Conservation (phyloP, 2,329 filamentous ascomycete genomes). For the Aspergillus calidoustus region DNA sequence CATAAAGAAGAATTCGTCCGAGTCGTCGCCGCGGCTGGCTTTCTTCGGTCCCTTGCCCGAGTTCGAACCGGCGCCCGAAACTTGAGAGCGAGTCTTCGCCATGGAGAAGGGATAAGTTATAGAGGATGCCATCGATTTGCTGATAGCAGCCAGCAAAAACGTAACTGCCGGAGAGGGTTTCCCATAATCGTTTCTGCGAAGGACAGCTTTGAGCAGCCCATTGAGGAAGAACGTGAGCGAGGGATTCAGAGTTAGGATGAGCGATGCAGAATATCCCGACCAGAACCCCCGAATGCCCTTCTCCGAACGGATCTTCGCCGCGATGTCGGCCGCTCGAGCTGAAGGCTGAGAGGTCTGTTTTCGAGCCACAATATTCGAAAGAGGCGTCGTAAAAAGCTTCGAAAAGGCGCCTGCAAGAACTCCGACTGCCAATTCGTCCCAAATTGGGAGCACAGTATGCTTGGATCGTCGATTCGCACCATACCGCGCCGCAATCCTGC, state of each 20-base stretch:
- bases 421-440: slow-evolving; percentile 77
- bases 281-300: slow-evolving; percentile 78
- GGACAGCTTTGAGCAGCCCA: slow-evolving; percentile 66
- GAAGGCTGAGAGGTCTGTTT: slow-evolving; percentile 67
- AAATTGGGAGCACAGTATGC: slow-evolving; percentile 56
- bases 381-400: slow-evolving; percentile 76
- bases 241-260: slow-evolving; percentile 83
- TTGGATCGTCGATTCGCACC: slow-evolving; percentile 30
- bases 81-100: slow-evolving; percentile 79
- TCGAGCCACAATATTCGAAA: slow-evolving; percentile 79
- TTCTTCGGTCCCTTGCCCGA: slow-evolving; percentile 28
- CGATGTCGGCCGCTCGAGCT: slow-evolving; percentile 59
- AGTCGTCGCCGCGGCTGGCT: slow-evolving; percentile 21
- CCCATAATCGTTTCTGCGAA: slow-evolving; percentile 58
- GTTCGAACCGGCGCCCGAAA: slow-evolving; percentile 38
- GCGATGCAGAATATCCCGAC: slow-evolving; percentile 81
- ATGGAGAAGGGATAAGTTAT: slow-evolving; percentile 86
- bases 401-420: slow-evolving; percentile 72
- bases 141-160: slow-evolving; percentile 73
- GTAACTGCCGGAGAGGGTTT: slow-evolving; percentile 60
- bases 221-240: slow-evolving; percentile 85
- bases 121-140: slow-evolving; percentile 76
- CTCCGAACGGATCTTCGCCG: slow-evolving; percentile 66
- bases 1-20: slow-evolving; percentile 24
- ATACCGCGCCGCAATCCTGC: slow-evolving; percentile 47